Conservation (phyloP, 495 filamentous ascomycete genomes). For the Hypoxylon lienhwacheense region DNA sequence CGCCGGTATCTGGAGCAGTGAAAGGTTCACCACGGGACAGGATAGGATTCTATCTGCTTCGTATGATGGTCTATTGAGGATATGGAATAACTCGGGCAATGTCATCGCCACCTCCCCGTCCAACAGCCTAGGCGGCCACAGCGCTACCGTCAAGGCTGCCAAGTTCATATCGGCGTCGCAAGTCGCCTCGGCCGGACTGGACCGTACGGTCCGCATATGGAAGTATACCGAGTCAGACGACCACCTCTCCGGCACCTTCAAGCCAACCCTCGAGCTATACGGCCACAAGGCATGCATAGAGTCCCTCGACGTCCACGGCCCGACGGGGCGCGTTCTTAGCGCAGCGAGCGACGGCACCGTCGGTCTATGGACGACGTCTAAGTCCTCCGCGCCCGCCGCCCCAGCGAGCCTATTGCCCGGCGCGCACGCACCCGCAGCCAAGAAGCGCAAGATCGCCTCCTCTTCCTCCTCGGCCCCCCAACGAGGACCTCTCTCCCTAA, state of each 20-base stretch:
- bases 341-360: slow-evolving; percentile 78
- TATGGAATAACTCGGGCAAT: slow-evolving; percentile 87
- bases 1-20: slow-evolving; percentile 58
- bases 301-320: slow-evolving; percentile 72
- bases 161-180: slow-evolving; percentile 76
- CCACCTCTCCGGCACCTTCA: slow-evolving; percentile 62
- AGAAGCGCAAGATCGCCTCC: slow-evolving; percentile 75
- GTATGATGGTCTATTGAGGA: slow-evolving; percentile 82
- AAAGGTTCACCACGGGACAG: slow-evolving; percentile 46
- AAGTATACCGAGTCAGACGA: slow-evolving; percentile 71
- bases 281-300: slow-evolving; percentile 79
- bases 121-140: slow-evolving; percentile 68
- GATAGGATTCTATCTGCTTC: slow-evolving; percentile 79
- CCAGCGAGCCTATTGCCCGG: slow-evolving; percentile 66
- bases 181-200: slow-evolving; percentile 78
- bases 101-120: slow-evolving; percentile 69
- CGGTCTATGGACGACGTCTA: slow-evolving; percentile 81
- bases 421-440: slow-evolving; percentile 58
- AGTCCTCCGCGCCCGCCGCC: slow-evolving; percentile 70
- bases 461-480: slow-evolving; percentile 66
- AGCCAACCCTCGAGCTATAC: slow-evolving; percentile 80
- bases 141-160: slow-evolving; percentile 71
- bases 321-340: slow-evolving; percentile 76
- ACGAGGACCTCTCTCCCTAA: slow-evolving; percentile 74
- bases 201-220: slow-evolving; percentile 84